Base-by-base conservation (phyloP, 768 basidiomycete species). In the Xerocomus brunneocitrinus region DNA sequence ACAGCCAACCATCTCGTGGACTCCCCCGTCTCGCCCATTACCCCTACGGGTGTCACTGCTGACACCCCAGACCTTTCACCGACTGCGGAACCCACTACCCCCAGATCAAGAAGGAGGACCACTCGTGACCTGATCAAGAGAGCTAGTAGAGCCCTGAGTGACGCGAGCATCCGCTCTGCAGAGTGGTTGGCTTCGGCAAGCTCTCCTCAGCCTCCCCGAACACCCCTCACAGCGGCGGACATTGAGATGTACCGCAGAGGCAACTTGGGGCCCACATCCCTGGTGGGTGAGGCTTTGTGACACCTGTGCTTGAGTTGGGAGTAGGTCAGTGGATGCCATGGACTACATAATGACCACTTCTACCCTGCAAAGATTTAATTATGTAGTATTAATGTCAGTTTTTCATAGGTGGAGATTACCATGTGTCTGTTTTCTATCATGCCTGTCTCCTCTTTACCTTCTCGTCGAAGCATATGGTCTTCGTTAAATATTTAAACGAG, bases 131-230 rank as follows among this genome's bases (percentile, higher is more conserved):
- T 69, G 1, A 43, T 64, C 2, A 52, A 38, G 27, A 63, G 62
- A 27, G 65, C 56, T 4, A 55, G 67, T 43, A 59, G 55, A 43
- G 60, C 58, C 24, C 13, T 59, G 47, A 67, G 69, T 34, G 65
- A 69, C 6, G 55, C 53, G 16, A 68, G 69, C 54, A 50, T 70
- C 39, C 67, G 58, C 47, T 68, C 67, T 7, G 69, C 67, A 27
- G 67, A 71, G 35, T 68, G 67, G 67, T 49, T 70, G 40, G 58
- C 60, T 8, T 62, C 69, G 2, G 47, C 67, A 31, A 59, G 13
- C 8, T 36, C 69, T 24, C 49, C 63, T 4, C 50, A 38, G 31
- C 38, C 58, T 13, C 16, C 30, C 3, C 50, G 40, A 9, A 28
- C 53, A 13, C 58, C 57, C 13, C 47, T 67, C 47, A 69, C 58